Base-by-base conservation (phyloP, 495 filamentous ascomycete genomes). In the Penicillium waksmanii region DNA sequence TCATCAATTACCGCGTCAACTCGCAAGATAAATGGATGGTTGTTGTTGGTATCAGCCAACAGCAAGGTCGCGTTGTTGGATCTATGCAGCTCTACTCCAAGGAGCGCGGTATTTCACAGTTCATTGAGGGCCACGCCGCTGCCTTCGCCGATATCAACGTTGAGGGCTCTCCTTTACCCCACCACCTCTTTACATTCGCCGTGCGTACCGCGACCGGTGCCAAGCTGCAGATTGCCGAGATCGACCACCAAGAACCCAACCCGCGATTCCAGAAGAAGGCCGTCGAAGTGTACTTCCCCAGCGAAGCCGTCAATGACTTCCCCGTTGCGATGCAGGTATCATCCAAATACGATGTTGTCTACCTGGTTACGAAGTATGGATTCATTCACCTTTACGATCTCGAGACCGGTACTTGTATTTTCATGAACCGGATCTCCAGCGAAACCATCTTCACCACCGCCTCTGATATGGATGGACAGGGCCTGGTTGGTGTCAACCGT, bases 351-450 rank as follows among this genome's bases (percentile, higher is more conserved):
- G 93, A 91, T 66, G 82, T 99, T 67, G 90, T 98, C 57, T 97
- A 97, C 73, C 85, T 99, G 40, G 91, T 98, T 55, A 99, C 95
- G 17, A 99, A 99, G 72, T 99, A 97, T 70, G 95, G 95, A 43
- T 99, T 98, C 77, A 98, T 99, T 64, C 95, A 99, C 74, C 84
- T 99, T 10, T 98, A 98, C 74, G 95, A 99, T 66, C 85, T 99
- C 46, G 95, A 98, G 78, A 94, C 91, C 6, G 95, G 91, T 35
- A 91, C 90, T n/a, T 95, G 92, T 70, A 94, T 99, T 69, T 99
- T 97, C 85, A 96, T 99, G 93, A 98, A 99, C 78, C 89, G 95
- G 52, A 99, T 99, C 67, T 99, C 95, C 19, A 96, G 92, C 77
- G 95, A 99, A 70, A 99, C 95, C 0, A 98, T 99, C 68, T 99